Conservation (phyloP, 2,329 filamentous ascomycete genomes). For the Phoma herbarum region DNA sequence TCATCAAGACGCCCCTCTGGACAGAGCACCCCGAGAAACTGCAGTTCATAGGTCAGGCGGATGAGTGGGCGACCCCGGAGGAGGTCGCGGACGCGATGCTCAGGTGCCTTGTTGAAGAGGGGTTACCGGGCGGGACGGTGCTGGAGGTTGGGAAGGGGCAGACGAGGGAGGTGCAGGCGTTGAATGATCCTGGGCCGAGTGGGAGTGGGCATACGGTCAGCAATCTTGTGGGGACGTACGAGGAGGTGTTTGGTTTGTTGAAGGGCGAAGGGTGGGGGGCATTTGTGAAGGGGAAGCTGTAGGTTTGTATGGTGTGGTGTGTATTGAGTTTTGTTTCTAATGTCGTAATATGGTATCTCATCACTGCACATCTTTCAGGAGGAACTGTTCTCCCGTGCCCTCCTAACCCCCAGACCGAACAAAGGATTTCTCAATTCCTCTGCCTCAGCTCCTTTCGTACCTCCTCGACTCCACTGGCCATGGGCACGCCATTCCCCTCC, state of each 20-base stretch:
- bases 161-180: constrained; percentile 60
- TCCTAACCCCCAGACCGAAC: neutral
- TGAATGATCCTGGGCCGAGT: constrained; percentile 64
- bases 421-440: constrained; percentile 23
- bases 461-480: constrained; percentile 34
- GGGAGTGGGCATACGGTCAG: constrained; percentile 59
- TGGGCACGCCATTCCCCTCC: constrained; percentile 35
- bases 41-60: constrained; percentile 56
- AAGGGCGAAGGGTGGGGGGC: constrained; percentile 58
- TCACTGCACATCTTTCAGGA: neutral
- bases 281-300: constrained; percentile 27
- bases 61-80: constrained; percentile 68
- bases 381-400: neutral
- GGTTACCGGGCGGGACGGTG: constrained; percentile 57
- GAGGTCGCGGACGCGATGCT: constrained; percentile 69
- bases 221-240: constrained; percentile 51
- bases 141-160: constrained; percentile 64
- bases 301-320: neutral
- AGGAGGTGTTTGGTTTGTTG: constrained; percentile 62
- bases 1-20: constrained; percentile 70
- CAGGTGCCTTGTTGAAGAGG: constrained; percentile 61
- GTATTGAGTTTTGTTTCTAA: neutral
- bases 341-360: neutral
- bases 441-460: constrained; percentile 38
- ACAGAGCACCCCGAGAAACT: constrained; percentile 69